phyloP scores from a whole-genome alignment of 148 eudicot species.

The Chenopodium formosanum region DNA sequence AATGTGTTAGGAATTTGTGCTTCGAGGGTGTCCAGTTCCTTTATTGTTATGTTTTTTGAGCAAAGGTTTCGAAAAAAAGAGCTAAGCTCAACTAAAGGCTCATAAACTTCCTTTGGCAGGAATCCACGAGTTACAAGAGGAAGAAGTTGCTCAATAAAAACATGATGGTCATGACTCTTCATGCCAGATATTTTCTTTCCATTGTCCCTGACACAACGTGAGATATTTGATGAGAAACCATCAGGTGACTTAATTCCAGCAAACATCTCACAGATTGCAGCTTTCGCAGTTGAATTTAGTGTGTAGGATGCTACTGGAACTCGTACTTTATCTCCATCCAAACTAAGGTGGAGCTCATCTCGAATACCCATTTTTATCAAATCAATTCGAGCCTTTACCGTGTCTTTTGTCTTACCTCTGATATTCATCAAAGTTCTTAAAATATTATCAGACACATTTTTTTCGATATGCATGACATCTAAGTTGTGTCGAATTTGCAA shows the following conservation, averaged over 20 bases:
- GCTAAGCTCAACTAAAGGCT: background rate
- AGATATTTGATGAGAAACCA: slow-evolving; percentile 16
- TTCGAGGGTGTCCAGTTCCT: no score
- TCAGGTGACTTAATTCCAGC: background rate
- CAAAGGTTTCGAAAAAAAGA: no score
- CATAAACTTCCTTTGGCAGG: slow-evolving; percentile 1
- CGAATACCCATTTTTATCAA: no score
- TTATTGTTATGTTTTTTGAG: no score
- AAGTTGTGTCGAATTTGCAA: slow-evolving; percentile 6
- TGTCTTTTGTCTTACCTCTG: slow-evolving; percentile 8
- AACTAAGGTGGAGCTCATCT: no score
- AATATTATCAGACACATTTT: slow-evolving; percentile 11
- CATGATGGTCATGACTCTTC: slow-evolving; percentile 17
- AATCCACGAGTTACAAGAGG: background rate
- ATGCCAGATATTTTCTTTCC: background rate
- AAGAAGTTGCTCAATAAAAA: slow-evolving; percentile 19
- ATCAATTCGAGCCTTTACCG: background rate
- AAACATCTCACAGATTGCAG: background rate
- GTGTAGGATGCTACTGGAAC: background rate
- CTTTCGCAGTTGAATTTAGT: background rate
- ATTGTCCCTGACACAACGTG: slow-evolving; percentile 1
- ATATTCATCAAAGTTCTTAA: slow-evolving; percentile 6
- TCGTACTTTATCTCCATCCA: background rate
- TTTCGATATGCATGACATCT: slow-evolving; percentile 6
- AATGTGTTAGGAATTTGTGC: slow-evolving; percentile 5